Evolutionary conservation across 495 filamentous ascomycete genomes (phyloP), one percentile per base, ranked within the genome.

Genomic region (Penicillium flavigenum): DNA sequence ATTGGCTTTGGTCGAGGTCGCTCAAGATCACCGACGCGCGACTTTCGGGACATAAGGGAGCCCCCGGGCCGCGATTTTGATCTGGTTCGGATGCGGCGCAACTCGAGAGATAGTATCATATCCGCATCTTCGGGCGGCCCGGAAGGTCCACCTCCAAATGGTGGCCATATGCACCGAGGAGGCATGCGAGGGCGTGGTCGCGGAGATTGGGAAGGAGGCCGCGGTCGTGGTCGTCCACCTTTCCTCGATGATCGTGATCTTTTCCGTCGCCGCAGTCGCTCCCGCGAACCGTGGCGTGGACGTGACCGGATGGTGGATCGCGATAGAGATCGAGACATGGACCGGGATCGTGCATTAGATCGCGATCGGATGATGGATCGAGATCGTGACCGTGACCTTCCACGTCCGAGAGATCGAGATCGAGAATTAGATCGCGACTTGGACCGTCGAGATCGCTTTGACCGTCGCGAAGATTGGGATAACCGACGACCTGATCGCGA

Each of bases 51-150:
- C 47, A 45, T 65, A 10, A 63, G 78, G 66, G 76, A 80, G 17
- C 62, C 68, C 24, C 60, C 69, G 2, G 68, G 67, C 11, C 69
- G 74, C 14, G 74, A 78, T 42, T 63, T 72, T 9, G 76, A 79
- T 55, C 17, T 74, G 20, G 68, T 74, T 52, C 76, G 84, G 24
- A 79, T 79, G 63, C 77, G 84, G 47, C 77, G 83, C 36, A 81
- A 80, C 56, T 85, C 83, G 10, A 66, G 82, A 26, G 85, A 86
- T 52, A 84, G 83, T 0, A 82, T 89, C 22, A 71, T 86, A 8
- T 90, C 89, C 0, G 84, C 84, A 8, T 83, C 85, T 1, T 91
- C 89, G 0, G 84, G 81, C 12, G 81, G 81, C 19, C 86, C 86
- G 0, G 89, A 95, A 63, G 78, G 80, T 12, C 81, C 83, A 12